A percentile compares a stretch with the other conserved stretches of the same genome.
Conservation (phyloP, 148 eudicot species). For the Vaccinium darrowii region DNA sequence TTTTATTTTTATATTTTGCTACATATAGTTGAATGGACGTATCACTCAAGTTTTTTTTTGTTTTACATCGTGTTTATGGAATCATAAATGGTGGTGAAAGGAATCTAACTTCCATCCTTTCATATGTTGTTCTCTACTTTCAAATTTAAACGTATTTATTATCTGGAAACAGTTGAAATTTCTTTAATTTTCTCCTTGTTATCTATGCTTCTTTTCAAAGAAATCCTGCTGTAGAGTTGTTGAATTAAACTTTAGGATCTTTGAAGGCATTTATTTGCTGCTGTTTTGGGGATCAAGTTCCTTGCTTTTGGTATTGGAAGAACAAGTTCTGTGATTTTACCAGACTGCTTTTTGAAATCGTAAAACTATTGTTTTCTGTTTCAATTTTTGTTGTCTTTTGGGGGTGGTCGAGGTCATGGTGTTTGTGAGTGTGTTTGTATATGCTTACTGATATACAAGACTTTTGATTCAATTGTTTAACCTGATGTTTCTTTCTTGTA, state of each 20-base stretch:
- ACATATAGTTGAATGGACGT: not conserved
- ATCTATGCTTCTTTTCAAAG: not conserved
- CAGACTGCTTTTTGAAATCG: too few species aligned
- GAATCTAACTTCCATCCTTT: too few species aligned
- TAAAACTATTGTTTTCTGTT: too few species aligned
- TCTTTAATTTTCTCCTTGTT: not conserved
- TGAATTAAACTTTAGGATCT: not conserved
- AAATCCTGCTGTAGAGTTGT: not conserved
- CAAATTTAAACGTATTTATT: too few species aligned
- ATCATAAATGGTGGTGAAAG: too few species aligned
- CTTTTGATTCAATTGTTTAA: not conserved
- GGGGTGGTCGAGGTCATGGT: not conserved
- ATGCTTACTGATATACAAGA: not conserved
- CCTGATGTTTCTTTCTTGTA: not conserved
- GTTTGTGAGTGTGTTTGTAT: not conserved
- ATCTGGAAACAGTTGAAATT: not conserved
- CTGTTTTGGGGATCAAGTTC: not conserved
- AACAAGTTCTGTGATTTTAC: too few species aligned
- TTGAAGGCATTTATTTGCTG: not conserved
- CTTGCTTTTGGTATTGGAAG: not conserved
- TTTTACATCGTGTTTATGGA: too few species aligned
- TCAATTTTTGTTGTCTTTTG: too few species aligned
- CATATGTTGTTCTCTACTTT: too few species aligned
- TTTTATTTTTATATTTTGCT: not conserved
- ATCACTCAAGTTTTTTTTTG: not conserved